Evolutionary conservation across 1,284 basidiomycete species (phyloP).

Genomic region (Exsudoporus floridanus): DNA sequence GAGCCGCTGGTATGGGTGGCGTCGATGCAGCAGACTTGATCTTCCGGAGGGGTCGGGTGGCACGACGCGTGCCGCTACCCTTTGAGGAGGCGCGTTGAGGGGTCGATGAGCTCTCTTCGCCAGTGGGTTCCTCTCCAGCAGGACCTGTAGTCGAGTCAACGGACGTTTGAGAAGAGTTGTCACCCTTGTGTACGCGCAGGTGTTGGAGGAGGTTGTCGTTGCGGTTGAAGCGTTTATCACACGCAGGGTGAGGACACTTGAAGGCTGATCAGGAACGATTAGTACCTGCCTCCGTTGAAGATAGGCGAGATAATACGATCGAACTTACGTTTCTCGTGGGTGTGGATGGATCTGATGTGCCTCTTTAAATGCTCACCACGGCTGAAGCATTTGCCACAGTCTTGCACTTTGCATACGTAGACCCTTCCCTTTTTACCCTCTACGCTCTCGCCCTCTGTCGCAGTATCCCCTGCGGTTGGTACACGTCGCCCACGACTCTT

Average conservation of each 20-base stretch:
- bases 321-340: conserved; percentile 71
- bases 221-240: conserved; percentile 60
- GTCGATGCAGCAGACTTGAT: conserved; percentile 39
- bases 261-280: conserved; percentile 46
- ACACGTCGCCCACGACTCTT: conserved; percentile 69
- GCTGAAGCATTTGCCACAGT: conserved; percentile 71
- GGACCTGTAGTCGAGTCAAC: conserved; percentile 30
- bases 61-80: conserved; percentile 23
- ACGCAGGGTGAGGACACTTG: conserved; percentile 54
- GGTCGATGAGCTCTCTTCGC: conserved; percentile 24
- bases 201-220: conserved; percentile 65
- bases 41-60: conserved; percentile 34
- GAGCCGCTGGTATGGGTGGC: conserved; percentile 36
- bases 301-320: conserved; percentile 16
- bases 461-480: conserved; percentile 43
- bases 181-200: conserved; percentile 55
- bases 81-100: conserved; percentile 30
- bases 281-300: conserved; percentile 14
- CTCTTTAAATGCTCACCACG: conserved; percentile 77
- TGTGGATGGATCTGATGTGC: conserved; percentile 75
- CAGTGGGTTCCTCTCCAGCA: conserved; percentile 27
- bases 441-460: conserved; percentile 27
- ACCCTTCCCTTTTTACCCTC: conserved; percentile 46
- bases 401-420: conserved; percentile 65
- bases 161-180: conserved; percentile 39